Percentiles rank a stretch among this genome's conserved stretches.
Conservation (phyloP, 208 protist genomes). For the Wallacemonas rigidus region DNA sequence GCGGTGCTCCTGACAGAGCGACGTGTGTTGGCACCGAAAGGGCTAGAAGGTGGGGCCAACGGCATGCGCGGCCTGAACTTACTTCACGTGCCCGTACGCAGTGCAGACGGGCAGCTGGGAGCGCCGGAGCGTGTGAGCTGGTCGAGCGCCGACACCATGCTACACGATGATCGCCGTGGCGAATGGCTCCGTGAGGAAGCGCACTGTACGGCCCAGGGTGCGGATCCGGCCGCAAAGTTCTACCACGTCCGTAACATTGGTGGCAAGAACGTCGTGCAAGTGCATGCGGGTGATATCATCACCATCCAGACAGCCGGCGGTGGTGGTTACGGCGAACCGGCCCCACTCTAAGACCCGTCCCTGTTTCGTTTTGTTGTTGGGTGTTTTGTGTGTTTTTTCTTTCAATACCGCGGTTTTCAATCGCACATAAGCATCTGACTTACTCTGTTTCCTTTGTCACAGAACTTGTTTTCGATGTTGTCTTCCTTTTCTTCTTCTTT, state of each 20-base stretch:
- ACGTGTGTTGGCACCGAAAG: conserved; percentile 79
- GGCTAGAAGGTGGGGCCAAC: conserved; percentile 77
- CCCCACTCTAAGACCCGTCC: background rate
- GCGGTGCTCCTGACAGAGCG: conserved; percentile 93
- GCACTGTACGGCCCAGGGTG: background rate
- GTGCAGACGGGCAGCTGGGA: background rate
- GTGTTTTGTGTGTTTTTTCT: too few relatives aligned
- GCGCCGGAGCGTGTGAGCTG: conserved; percentile 17
- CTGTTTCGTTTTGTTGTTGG: background rate
- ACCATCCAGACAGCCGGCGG: conserved; percentile 60
- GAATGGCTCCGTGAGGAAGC: conserved; percentile 42
- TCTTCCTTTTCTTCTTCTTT: background rate
- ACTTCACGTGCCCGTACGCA: conserved; percentile 35
- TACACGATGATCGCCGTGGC: conserved; percentile 45
- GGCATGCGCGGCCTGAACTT: conserved; percentile 79
- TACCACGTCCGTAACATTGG: conserved; percentile 64
- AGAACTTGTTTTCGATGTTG: background rate
- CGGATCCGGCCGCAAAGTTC: background rate
- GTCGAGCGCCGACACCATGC: conserved; percentile 39
- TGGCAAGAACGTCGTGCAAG: conserved; percentile 56
- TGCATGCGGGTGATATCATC: conserved; percentile 59
- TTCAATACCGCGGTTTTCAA: too few relatives aligned
- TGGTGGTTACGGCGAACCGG: conserved; percentile 35
- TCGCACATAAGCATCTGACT: background rate
- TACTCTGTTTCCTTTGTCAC: background rate